phyloP scores from a whole-genome alignment of 495 filamentous ascomycete genomes.

The Geopyxis carbonaria region DNA sequence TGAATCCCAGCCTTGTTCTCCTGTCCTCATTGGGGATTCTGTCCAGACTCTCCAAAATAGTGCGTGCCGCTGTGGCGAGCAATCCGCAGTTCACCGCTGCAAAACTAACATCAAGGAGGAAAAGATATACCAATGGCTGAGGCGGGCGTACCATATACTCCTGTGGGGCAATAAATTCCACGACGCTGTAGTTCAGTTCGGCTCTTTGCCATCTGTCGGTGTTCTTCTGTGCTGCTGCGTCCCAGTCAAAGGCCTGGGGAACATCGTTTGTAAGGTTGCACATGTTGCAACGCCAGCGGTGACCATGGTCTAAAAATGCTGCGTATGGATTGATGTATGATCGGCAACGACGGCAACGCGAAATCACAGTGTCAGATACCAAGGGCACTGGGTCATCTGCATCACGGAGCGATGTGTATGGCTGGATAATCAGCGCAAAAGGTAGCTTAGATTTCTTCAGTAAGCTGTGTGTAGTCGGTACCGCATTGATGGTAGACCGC shows the following conservation, averaged over 20 bases:
- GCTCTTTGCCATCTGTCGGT: constrained; percentile 76
- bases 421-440: constrained; percentile 90
- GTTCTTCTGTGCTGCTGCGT: constrained; percentile 70
- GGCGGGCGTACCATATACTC: constrained; percentile 99
- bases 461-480: constrained; percentile 75
- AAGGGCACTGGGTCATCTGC: constrained; percentile 78
- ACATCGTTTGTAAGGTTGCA: constrained; percentile 98
- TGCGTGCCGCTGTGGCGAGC: constrained; percentile 83
- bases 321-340: constrained; percentile 97
- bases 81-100: constrained; percentile 79
- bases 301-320: constrained; percentile 88
- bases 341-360: constrained; percentile 80
- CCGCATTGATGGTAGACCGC: constrained; percentile 81
- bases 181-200: constrained; percentile 84
- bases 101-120: constrained; percentile 93
- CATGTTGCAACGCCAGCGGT: constrained; percentile 99
- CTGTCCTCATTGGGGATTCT: constrained; percentile 94
- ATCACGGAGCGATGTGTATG: constrained; percentile 84
- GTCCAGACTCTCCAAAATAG: constrained; percentile 87
- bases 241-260: constrained; percentile 97
- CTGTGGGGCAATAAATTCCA: constrained; percentile 93
- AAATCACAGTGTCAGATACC: constrained; percentile 92
- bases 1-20: constrained; percentile 80
- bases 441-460: constrained; percentile 93
- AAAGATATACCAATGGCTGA: constrained; percentile 93